These are phyloP conservation scores for Bassia scoparia DNA, from an alignment of 148 eudicot genomes.

Conservation along the genomic window DNA sequence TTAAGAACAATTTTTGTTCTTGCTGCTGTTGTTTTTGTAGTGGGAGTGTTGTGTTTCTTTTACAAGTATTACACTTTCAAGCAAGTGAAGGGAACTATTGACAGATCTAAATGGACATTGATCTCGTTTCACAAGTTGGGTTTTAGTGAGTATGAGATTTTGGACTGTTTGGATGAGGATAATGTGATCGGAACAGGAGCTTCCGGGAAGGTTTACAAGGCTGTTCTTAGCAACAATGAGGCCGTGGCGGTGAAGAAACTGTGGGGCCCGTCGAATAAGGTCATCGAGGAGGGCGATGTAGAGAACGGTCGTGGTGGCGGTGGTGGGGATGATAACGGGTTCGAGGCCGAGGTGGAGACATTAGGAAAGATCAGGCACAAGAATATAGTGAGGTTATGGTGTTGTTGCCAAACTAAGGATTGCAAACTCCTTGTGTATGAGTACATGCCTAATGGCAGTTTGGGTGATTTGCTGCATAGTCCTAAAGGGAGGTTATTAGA, in stretches of 20 bases:
- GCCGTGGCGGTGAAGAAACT: conserved; percentile 80
- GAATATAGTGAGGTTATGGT: conserved; percentile 92
- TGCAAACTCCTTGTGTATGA: conserved; percentile 82
- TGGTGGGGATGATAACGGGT: conserved; percentile 44
- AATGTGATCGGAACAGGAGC: conserved; percentile 84
- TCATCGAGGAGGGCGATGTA: conserved; percentile 33
- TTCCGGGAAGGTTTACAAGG: conserved; percentile 92
- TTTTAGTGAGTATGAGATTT: conserved; percentile 73
- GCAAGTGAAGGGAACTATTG: conserved; percentile 37
- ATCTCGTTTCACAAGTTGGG: conserved; percentile 89
- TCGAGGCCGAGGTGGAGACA: conserved; percentile 86
- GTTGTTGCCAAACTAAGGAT: conserved; percentile 68
- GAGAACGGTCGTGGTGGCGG: conserved; percentile 39
- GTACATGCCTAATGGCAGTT: conserved; percentile 93
- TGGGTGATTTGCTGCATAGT: conserved; percentile 84
- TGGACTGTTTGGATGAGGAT: conserved; percentile 76
- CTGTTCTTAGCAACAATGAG: conserved; percentile 70
- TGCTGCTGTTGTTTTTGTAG: conserved; percentile 51
- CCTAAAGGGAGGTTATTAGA: conserved; percentile 67
- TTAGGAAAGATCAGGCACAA: conserved; percentile 89
- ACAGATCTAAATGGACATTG: conserved; percentile 75
- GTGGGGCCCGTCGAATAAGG: conserved; percentile 45
- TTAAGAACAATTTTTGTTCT: conserved; percentile 50
- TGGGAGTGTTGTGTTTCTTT: conserved; percentile 65
- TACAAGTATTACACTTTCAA: conserved; percentile 51